Percentiles rank a stretch among this genome's conserved stretches.
Evolutionary conservation across 2,329 filamentous ascomycete genomes (phyloP).

Genomic region (Colletotrichum kahawae): DNA sequence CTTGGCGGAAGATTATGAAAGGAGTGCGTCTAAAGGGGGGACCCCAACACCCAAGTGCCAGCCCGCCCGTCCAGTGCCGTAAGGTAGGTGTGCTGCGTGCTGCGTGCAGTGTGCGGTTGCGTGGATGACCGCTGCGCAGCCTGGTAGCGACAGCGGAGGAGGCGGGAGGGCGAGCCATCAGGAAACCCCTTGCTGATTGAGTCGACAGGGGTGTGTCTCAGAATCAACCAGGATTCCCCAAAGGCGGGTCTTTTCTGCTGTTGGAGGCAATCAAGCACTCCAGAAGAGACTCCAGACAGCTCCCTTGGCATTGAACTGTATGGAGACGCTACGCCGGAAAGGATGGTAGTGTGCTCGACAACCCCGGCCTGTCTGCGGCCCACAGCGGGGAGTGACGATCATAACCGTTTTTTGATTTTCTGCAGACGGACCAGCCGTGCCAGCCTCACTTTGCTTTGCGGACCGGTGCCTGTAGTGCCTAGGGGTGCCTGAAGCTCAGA

Average conservation of each 20-base stretch:
- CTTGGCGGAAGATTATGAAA: slow-evolving; percentile 20
- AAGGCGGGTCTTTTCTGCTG: slow-evolving; percentile 20
- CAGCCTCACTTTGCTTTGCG: slow-evolving; percentile 20
- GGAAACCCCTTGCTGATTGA: slow-evolving; percentile 15
- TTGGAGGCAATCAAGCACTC: slow-evolving; percentile 12
- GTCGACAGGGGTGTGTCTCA: slow-evolving; percentile 37
- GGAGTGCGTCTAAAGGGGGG: slow-evolving; percentile 12
- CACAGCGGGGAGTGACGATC: slow-evolving; percentile 32
- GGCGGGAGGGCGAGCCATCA: slow-evolving; percentile 7
- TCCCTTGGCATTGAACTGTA: slow-evolving; percentile 15
- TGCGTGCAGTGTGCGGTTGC: neutral
- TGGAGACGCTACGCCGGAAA: slow-evolving; percentile 16
- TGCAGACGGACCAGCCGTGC: slow-evolving; percentile 22
- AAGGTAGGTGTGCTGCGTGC: neutral
- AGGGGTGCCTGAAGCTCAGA: slow-evolving; percentile 5
- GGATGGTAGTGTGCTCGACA: neutral
- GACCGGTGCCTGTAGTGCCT: slow-evolving; percentile 5
- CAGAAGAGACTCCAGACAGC: slow-evolving; percentile 12
- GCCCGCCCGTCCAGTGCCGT: neutral
- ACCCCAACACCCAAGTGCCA: neutral
- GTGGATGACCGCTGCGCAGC: neutral
- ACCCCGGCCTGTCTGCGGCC: slow-evolving; percentile 25
- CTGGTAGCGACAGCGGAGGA: neutral
- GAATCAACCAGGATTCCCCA: slow-evolving; percentile 37
- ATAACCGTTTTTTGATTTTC: slow-evolving; percentile 27